These are phyloP conservation scores for Colletotrichum acutatum DNA, from an alignment of 2,329 filamentous ascomycete genomes.

Conservation along the genomic window DNA sequence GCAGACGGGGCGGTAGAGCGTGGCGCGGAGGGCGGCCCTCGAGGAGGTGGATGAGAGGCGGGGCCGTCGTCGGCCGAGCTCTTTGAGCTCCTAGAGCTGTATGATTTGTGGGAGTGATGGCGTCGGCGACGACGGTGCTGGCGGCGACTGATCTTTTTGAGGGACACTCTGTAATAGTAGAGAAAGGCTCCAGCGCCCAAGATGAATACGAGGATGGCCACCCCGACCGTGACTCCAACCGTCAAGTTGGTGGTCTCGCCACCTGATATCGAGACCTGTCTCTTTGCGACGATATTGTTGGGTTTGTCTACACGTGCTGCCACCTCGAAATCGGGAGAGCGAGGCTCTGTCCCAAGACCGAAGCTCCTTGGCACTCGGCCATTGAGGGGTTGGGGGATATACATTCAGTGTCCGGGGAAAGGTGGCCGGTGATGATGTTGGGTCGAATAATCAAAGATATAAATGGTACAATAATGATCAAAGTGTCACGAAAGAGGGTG, in stretches of 20 bases:
- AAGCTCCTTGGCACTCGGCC: conserved; percentile 1
- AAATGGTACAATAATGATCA: conserved; percentile 7
- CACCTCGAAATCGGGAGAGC: background rate
- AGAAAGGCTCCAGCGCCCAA: conserved; percentile 49
- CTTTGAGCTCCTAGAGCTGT: conserved; percentile 48
- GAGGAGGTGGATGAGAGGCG: conserved; percentile 11
- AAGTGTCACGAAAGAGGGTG: conserved; percentile 9
- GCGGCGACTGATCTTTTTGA: conserved; percentile 46
- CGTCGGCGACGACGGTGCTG: conserved; percentile 41
- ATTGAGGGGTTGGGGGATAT: conserved; percentile 27
- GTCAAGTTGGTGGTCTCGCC: conserved; percentile 50
- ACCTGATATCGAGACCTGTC: conserved; percentile 29
- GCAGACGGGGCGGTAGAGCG: background rate
- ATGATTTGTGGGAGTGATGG: conserved; percentile 40
- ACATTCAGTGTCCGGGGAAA: conserved; percentile 17
- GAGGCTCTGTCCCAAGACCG: background rate
- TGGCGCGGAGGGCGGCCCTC: conserved; percentile 1
- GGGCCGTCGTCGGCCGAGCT: conserved; percentile 41
- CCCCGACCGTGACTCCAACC: conserved; percentile 56
- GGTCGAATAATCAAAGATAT: background rate
- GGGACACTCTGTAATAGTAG: conserved; percentile 52
- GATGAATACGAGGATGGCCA: conserved; percentile 54
- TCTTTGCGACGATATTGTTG: background rate
- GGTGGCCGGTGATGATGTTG: background rate
- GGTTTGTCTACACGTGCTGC: background rate